Percentiles rank a stretch among this genome's conserved stretches.
phyloP scores from a whole-genome alignment of 805 yeast genomes.

The Myxozyma mucilagina region DNA sequence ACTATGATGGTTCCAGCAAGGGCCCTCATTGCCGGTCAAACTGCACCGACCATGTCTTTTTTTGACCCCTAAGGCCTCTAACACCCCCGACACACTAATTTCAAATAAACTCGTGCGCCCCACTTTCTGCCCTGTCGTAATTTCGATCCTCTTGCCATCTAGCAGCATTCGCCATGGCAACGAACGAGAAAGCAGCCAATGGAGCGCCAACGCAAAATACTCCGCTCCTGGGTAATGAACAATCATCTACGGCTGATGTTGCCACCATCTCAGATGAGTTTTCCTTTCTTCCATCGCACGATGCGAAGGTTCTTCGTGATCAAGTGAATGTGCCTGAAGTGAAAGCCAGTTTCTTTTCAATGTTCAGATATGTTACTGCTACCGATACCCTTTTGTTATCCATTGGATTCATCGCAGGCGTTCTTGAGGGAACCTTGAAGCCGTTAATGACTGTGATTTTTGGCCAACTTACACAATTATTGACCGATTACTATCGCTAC shows the following conservation, averaged over 20 bases:
- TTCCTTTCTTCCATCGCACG: constrained; percentile 36
- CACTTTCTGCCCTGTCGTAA: neutral
- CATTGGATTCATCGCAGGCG: constrained; percentile 39
- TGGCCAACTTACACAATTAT: constrained; percentile 43
- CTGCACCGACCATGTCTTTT: neutral
- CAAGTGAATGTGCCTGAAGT: constrained; percentile 37
- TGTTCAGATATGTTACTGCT: constrained; percentile 42
- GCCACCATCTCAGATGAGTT: constrained; percentile 35
- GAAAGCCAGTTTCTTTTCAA: constrained; percentile 36
- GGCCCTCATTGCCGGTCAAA: constrained; percentile 6
- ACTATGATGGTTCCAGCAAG: constrained; percentile 1
- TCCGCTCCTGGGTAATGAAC: constrained; percentile 16
- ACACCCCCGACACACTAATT: neutral
- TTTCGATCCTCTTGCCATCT: neutral
- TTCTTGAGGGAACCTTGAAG: constrained; percentile 37
- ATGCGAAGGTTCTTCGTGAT: constrained; percentile 40
- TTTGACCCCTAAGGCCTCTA: neutral
- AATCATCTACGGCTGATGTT: constrained; percentile 7
- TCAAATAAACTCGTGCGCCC: no score
- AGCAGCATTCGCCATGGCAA: neutral
- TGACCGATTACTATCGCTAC: constrained; percentile 39
- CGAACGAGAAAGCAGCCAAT: constrained; percentile 5
- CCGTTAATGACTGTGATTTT: constrained; percentile 47
- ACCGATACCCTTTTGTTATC: constrained; percentile 23
- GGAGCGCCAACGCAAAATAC: constrained; percentile 23